A percentile compares a stretch with the other conserved stretches of the same genome.
Conservation (phyloP, 225 moss, liverwort and hornwort genomes). For the Pseudisothecium myosuroides region DNA sequence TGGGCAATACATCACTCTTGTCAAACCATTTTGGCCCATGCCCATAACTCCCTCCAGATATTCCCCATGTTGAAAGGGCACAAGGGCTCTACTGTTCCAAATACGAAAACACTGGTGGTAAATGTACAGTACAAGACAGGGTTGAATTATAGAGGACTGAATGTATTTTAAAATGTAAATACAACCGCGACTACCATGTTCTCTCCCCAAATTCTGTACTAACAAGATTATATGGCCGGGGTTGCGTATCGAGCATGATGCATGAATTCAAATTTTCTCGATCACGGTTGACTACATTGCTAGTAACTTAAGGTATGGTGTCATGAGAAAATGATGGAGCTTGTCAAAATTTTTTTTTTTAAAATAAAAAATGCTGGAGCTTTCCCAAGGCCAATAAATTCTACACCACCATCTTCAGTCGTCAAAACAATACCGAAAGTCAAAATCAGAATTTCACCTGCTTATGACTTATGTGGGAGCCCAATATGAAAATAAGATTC, state of each 20-base stretch:
- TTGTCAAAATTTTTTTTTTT: too few relatives aligned
- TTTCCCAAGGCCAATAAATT: not conserved
- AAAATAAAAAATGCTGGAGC: not conserved
- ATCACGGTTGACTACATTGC: not conserved
- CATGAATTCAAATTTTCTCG: not conserved
- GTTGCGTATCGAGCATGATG: not conserved
- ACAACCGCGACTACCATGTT: too few relatives aligned
- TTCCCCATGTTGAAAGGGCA: not conserved
- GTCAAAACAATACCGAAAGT: too few relatives aligned
- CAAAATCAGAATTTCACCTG: too few relatives aligned
- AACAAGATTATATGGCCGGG: not conserved
- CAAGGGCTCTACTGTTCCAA: not conserved
- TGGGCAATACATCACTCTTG: not conserved
- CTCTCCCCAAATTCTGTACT: not conserved
- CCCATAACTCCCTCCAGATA: not conserved
- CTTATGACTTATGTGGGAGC: too few relatives aligned
- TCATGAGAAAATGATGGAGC: not conserved
- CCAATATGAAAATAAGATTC: too few relatives aligned
- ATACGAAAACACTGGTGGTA: too few relatives aligned
- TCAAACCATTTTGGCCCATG: not conserved
- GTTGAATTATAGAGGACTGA: not conserved
- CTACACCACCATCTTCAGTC: not conserved
- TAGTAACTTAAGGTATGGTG: not conserved
- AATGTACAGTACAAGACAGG: not conserved
- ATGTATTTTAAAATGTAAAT: not conserved